Evolutionary conservation across 352 stramenopile genomes (phyloP).

Genomic region (Phytophthora pseudosyringae): DNA sequence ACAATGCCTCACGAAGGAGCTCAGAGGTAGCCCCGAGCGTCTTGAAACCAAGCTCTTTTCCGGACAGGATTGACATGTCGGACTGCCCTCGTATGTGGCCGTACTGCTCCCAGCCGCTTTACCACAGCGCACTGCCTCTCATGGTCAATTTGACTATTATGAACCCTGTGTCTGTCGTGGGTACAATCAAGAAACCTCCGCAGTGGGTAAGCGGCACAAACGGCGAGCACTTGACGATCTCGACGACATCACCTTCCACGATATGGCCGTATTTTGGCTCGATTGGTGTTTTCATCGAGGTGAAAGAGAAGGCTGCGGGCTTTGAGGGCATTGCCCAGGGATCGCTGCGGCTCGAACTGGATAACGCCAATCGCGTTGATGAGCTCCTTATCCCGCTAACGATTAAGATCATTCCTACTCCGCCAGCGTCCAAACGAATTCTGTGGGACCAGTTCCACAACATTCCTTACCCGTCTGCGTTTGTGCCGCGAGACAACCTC

Average conservation of each 20-base stretch:
- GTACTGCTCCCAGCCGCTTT: constrained; percentile 82
- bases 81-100: constrained; percentile 91
- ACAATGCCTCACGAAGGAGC: constrained; percentile 20
- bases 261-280: constrained; percentile 78
- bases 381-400: constrained; percentile 53
- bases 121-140: constrained; percentile 69
- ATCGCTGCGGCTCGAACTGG: constrained; percentile 52
- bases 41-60: constrained; percentile 58
- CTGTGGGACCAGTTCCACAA: constrained; percentile 92
- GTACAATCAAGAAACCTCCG: constrained; percentile 50
- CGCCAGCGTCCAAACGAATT: constrained; percentile 55
- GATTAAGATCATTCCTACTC: constrained; percentile 59
- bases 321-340: constrained; percentile 54
- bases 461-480: constrained; percentile 86
- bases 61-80: constrained; percentile 68
- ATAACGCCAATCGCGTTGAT: constrained; percentile 46
- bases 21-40: constrained; percentile 14
- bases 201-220: constrained; percentile 57
- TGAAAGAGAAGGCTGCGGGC: constrained; percentile 48
- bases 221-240: constrained; percentile 59
- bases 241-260: constrained; percentile 50
- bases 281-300: constrained; percentile 73
- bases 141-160: constrained; percentile 89
- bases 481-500: constrained; percentile 80
- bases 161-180: constrained; percentile 63